Percentiles rank a stretch among this genome's conserved stretches.
phyloP scores from a whole-genome alignment of 2,329 filamentous ascomycete species.

The Trichoderma sp. region DNA sequence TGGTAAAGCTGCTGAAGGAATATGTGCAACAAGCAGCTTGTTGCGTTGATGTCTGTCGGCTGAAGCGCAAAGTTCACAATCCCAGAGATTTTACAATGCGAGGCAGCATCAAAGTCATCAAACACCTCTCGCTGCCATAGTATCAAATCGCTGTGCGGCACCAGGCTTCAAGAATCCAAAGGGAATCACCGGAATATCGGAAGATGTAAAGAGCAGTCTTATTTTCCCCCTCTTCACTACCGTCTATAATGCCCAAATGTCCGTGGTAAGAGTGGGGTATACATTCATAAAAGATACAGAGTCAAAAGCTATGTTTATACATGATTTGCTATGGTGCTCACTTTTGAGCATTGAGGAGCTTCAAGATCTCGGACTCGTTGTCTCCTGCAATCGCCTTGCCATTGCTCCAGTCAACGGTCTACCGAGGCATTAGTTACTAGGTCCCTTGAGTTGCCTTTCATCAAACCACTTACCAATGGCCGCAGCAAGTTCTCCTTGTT shows the following conservation, averaged over 20 bases:
- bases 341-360: slow-evolving; percentile 64
- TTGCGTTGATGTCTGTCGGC: background rate
- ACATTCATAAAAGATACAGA: slow-evolving; percentile 13
- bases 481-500: slow-evolving; percentile 66
- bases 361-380: slow-evolving; percentile 85
- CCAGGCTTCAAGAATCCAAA: background rate
- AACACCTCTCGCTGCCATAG: background rate
- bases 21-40: background rate
- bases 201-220: background rate
- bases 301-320: slow-evolving; percentile 22
- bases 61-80: background rate
- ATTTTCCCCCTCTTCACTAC: background rate
- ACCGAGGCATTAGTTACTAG: background rate
- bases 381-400: slow-evolving; percentile 76
- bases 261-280: slow-evolving; percentile 19
- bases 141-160: background rate
- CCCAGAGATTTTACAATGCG: background rate
- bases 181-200: background rate
- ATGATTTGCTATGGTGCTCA: slow-evolving; percentile 22
- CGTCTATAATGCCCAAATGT: slow-evolving; percentile 17
- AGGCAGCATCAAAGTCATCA: background rate
- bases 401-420: slow-evolving; percentile 89
- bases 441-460: background rate
- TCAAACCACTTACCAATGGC: slow-evolving; percentile 64
- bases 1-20: background rate